phyloP scores from a whole-genome alignment of 2,329 filamentous ascomycete genomes.

The Huntiella abstrusa region DNA sequence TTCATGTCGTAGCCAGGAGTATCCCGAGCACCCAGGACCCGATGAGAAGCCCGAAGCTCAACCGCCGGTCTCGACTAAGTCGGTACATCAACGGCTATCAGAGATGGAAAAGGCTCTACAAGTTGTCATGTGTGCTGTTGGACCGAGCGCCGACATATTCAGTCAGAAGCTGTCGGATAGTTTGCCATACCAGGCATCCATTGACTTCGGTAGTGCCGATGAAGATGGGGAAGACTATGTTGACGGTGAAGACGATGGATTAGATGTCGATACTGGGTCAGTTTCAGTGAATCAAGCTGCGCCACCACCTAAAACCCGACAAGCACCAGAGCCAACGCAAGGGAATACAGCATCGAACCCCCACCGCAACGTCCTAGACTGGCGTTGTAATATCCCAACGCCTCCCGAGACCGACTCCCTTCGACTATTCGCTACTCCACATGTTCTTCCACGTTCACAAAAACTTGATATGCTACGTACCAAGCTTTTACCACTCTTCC shows the following conservation, averaged over 20 bases:
- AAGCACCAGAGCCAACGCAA: not conserved
- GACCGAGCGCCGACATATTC: not conserved
- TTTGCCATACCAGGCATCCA: not conserved
- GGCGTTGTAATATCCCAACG: slow-evolving; percentile 7
- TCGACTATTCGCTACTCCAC: not conserved
- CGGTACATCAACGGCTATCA: slow-evolving; percentile 8
- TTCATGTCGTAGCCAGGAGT: slow-evolving; percentile 30
- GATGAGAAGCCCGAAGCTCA: slow-evolving; percentile 8
- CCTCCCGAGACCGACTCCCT: slow-evolving; percentile 3
- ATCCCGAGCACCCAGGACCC: slow-evolving; percentile 17
- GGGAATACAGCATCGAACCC: not conserved
- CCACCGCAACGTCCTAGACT: slow-evolving; percentile 3
- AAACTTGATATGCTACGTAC: slow-evolving; percentile 9
- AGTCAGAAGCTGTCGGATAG: not conserved
- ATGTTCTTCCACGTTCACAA: slow-evolving; percentile 7
- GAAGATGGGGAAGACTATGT: not conserved
- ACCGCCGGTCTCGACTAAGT: not conserved
- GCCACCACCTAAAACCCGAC: not conserved
- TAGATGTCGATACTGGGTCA: not conserved
- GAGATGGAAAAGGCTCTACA: slow-evolving; percentile 10
- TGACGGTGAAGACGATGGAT: not conserved
- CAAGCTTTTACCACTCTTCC: slow-evolving; percentile 17
- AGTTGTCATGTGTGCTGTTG: slow-evolving; percentile 6
- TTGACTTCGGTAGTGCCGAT: not conserved
- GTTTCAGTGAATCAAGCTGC: not conserved